Percentiles rank a stretch among this genome's conserved stretches.
phyloP scores from a whole-genome alignment of 768 basidiomycete genomes.

The Kwoniella dejecticola region DNA sequence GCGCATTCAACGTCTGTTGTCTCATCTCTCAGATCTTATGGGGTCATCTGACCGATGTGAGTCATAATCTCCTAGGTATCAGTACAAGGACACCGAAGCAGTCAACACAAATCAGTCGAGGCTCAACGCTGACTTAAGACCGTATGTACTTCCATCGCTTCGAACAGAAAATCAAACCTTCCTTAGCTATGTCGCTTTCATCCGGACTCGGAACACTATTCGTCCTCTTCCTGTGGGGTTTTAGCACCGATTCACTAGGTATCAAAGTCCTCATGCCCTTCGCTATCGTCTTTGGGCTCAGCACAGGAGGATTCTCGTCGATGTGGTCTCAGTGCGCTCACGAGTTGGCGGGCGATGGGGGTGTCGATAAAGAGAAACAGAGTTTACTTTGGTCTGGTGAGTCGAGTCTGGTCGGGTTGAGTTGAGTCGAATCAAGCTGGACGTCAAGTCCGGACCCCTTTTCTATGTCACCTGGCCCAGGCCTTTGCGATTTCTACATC shows the following conservation, averaged over 20 bases:
- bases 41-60: slow-evolving; percentile 35
- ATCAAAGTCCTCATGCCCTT: slow-evolving; percentile 30
- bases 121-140: no score
- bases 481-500: no score
- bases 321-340: slow-evolving; percentile 39
- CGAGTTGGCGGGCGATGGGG: slow-evolving; percentile 15
- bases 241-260: slow-evolving; percentile 17
- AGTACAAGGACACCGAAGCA: no score
- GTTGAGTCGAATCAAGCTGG: no score
- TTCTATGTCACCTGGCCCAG: no score
- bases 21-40: slow-evolving; percentile 32
- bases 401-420: no score
- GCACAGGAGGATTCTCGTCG: slow-evolving; percentile 29
- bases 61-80: neutral
- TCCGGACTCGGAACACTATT: slow-evolving; percentile 25
- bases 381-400: slow-evolving; percentile 28
- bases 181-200: slow-evolving; percentile 31
- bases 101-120: no score
- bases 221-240: slow-evolving; percentile 33
- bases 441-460: no score
- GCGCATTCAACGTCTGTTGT: slow-evolving; percentile 35
- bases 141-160: no score
- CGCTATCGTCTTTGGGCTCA: slow-evolving; percentile 30
- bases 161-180: slow-evolving; percentile 28
- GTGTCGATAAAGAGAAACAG: slow-evolving; percentile 32